Percentiles rank a stretch among this genome's conserved stretches.
Conservation (phyloP, 768 basidiomycete genomes). For the Suillus clintonianus region DNA sequence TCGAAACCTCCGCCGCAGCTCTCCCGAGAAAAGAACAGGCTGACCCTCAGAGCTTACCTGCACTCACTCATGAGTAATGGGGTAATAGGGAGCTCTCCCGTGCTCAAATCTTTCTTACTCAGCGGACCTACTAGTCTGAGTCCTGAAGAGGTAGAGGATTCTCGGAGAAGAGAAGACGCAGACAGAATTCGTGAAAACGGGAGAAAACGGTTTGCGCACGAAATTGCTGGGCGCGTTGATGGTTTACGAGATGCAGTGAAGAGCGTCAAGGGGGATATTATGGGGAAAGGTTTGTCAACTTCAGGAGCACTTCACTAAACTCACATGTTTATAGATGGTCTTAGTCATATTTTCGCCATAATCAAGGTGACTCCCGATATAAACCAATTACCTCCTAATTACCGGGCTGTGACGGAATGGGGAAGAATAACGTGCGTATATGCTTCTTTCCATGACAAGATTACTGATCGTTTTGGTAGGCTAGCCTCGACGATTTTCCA, state of each 20-base stretch:
- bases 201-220: conserved; percentile 77
- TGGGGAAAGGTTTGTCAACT: conserved; percentile 69
- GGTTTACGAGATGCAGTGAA: conserved; percentile 80
- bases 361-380: conserved; percentile 82
- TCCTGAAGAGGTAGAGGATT: conserved; percentile 77
- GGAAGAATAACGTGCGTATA: conserved; percentile 87
- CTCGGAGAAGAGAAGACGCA: conserved; percentile 79
- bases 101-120: conserved; percentile 83
- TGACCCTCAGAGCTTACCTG: conserved; percentile 94
- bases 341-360: conserved; percentile 84
- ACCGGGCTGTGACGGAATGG: conserved; percentile 93
- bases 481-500: conserved; percentile 97
- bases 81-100: conserved; percentile 79
- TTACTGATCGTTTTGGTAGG: conserved; percentile 41
- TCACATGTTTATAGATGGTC: conserved; percentile 60
- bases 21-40: conserved; percentile 89
- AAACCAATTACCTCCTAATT: conserved; percentile 77
- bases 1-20: conserved; percentile 56
- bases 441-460: conserved; percentile 6
- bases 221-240: conserved; percentile 86
- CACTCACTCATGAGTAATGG: conserved; percentile 72
- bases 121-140: conserved; percentile 71
- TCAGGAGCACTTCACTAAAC: conserved; percentile 5
- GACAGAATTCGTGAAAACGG: conserved; percentile 89
- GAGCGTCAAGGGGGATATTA: conserved; percentile 91